Evolutionary conservation across 495 filamentous ascomycete genomes (phyloP).

Genomic region (Xylona heveae): DNA sequence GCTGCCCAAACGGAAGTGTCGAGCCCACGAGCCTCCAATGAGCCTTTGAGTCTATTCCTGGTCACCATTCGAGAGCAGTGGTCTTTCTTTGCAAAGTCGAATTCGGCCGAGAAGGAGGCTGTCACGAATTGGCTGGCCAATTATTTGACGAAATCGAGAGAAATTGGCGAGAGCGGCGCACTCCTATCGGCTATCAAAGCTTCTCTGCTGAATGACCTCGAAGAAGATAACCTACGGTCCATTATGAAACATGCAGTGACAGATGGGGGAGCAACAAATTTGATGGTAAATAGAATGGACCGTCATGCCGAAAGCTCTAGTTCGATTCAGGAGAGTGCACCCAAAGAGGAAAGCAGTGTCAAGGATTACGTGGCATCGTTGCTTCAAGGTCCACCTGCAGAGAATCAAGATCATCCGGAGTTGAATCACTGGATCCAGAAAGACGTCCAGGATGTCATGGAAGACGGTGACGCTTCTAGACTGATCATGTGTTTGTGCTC

Average conservation of each 20-base stretch:
- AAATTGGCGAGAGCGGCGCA: constrained; percentile 20
- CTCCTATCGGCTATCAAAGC: constrained; percentile 22
- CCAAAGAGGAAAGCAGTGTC: neutral
- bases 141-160: constrained; percentile 22
- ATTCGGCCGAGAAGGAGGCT: constrained; percentile 14
- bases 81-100: constrained; percentile 36
- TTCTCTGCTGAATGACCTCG: constrained; percentile 16
- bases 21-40: constrained; percentile 10
- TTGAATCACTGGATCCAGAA: constrained; percentile 45
- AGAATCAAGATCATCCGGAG: neutral
- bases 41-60: constrained; percentile 28
- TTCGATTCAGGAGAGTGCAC: neutral
- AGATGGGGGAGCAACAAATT: neutral
- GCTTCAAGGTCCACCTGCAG: neutral
- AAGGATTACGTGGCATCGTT: neutral
- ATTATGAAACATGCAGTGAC: constrained; percentile 22
- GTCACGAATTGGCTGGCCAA: constrained; percentile 33
- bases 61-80: constrained; percentile 56
- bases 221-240: constrained; percentile 19
- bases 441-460: constrained; percentile 48
- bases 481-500: constrained; percentile 59
- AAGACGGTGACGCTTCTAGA: constrained; percentile 43
- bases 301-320: neutral
- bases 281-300: neutral
- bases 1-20: constrained; percentile 14